These are phyloP conservation scores for Brassica napus DNA, from an alignment of 345 rosid species.

Conservation along the genomic window Da-Ae NC_063447.1:55142001-55142500, in stretches of 20 bases:
- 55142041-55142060: too few relatives aligned
- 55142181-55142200: too few relatives aligned
- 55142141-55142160: too few relatives aligned
- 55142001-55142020: too few relatives aligned
- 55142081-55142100: too few relatives aligned
- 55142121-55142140: too few relatives aligned
- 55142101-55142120: too few relatives aligned
- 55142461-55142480: conserved; percentile 26
- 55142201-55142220: too few relatives aligned
- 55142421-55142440: conserved; percentile 32
- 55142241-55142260: conserved; percentile 52
- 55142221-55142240: not conserved
- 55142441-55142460: conserved; percentile 1
- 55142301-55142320: conserved; percentile 34
- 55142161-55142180: too few relatives aligned
- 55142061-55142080: too few relatives aligned
- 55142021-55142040: too few relatives aligned
- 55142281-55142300: conserved; percentile 59
- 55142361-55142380: conserved; percentile 25
- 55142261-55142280: conserved; percentile 64
- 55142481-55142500: conserved; percentile 30
- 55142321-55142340: conserved; percentile 30
- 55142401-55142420: conserved; percentile 47
- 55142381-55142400: conserved; percentile 40
- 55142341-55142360: not conserved